Conservation (phyloP, 352 stramenopile species). For the Pythium coloratum region DNA sequence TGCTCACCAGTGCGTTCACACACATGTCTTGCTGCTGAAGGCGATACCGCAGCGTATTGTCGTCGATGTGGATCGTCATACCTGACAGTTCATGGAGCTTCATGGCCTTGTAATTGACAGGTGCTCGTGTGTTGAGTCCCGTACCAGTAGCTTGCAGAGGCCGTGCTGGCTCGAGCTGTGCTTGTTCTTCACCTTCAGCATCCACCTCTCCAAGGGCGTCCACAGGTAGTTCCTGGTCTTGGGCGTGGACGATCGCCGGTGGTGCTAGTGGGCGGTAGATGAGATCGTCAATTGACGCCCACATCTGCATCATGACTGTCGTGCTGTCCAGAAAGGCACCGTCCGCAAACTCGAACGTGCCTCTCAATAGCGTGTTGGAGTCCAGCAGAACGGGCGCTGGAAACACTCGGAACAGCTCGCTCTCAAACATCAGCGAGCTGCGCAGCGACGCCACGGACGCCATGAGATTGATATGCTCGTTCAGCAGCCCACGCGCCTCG, state of each 20-base stretch:
- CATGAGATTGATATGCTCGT: constrained; percentile 86
- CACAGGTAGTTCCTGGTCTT: neutral
- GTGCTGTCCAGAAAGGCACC: constrained; percentile 59
- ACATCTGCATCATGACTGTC: constrained; percentile 88
- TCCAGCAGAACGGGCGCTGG: constrained; percentile 77
- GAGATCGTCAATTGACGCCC: constrained; percentile 76
- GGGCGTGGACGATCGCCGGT: constrained; percentile 51
- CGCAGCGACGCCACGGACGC: constrained; percentile 71
- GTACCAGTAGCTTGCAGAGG: neutral
- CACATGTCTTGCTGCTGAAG: constrained; percentile 57
- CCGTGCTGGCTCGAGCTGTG: neutral
- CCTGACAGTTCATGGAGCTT: constrained; percentile 83
- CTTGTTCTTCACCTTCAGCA: neutral
- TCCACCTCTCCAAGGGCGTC: constrained; percentile 1
- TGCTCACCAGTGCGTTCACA: constrained; percentile 82
- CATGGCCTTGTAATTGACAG: constrained; percentile 27
- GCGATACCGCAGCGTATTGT: constrained; percentile 82
- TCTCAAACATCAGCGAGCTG: constrained; percentile 83
- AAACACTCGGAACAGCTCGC: constrained; percentile 84
- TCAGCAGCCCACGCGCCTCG: constrained; percentile 71
- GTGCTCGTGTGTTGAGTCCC: neutral
- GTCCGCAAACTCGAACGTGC: constrained; percentile 52
- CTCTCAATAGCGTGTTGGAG: constrained; percentile 69
- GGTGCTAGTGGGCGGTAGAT: constrained; percentile 79
- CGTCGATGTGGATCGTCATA: constrained; percentile 85